A percentile compares a stretch with the other conserved stretches of the same genome.
Evolutionary conservation across 148 eudicot species (phyloP).

Genomic region (Rhododendron ovatum): DNA sequence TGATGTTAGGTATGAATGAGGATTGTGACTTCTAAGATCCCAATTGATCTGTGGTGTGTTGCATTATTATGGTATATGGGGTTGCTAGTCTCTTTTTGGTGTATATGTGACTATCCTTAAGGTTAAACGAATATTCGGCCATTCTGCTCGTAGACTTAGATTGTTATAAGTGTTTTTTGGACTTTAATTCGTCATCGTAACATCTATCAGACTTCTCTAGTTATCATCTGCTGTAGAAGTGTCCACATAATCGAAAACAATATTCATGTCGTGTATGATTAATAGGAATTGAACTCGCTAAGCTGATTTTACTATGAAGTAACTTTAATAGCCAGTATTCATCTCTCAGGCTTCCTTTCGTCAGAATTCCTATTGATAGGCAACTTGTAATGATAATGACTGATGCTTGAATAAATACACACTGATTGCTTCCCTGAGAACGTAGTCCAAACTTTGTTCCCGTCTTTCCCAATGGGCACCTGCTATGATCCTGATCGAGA

Average conservation of each 20-base stretch:
- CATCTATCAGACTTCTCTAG: not conserved
- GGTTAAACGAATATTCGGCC: not conserved
- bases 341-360: not conserved
- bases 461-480: not conserved
- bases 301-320: not conserved
- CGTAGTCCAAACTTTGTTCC: not conserved
- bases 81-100: not conserved
- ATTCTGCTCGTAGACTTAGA: not conserved
- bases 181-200: not conserved
- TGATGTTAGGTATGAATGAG: constrained; percentile 55
- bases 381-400: not conserved
- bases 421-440: not conserved
- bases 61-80: not conserved
- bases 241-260: not conserved
- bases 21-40: not conserved
- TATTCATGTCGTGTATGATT: not conserved
- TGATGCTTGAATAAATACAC: not conserved
- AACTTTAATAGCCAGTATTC: not conserved
- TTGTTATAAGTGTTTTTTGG: not conserved
- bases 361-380: not conserved
- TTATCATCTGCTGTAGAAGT: not conserved
- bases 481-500: not conserved
- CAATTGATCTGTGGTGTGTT: not conserved
- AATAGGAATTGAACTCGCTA: not conserved
- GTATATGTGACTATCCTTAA: not conserved